Percentiles rank a stretch among this genome's conserved stretches.
Conservation (phyloP, 805 yeast species). For the Candida maesae region DNA sequence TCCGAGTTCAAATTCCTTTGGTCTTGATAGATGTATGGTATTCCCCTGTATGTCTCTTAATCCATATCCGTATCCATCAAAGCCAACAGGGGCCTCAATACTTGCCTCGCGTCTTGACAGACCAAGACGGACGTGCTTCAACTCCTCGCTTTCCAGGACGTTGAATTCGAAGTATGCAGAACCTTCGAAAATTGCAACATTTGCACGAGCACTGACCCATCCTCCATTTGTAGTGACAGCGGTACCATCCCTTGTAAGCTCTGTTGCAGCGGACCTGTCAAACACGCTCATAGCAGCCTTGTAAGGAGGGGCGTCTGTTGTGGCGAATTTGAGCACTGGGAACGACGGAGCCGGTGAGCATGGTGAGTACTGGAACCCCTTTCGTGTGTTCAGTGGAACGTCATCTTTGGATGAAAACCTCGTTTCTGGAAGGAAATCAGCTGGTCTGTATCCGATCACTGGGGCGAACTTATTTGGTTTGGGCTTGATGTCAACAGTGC, state of each 20-base stretch:
- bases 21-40: conserved; percentile 70
- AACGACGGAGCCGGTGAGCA: conserved; percentile 69
- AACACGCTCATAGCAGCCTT: conserved; percentile 53
- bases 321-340: conserved; percentile 54
- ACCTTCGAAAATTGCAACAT: conserved; percentile 76
- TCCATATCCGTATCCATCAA: conserved; percentile 92
- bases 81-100: conserved; percentile 93
- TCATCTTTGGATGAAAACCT: conserved; percentile 58
- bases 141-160: conserved; percentile 38
- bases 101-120: conserved; percentile 82
- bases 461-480: conserved; percentile 24
- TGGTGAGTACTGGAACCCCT: conserved; percentile 78
- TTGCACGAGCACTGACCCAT: conserved; percentile 76
- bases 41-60: conserved; percentile 76
- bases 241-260: conserved; percentile 34
- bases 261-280: conserved; percentile 64
- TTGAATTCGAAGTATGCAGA: conserved; percentile 74
- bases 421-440: conserved; percentile 18
- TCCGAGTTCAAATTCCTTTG: conserved; percentile 46
- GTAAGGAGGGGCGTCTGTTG: conserved; percentile 72
- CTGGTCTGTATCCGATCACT: conserved; percentile 20
- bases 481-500: neutral
- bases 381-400: conserved; percentile 62
- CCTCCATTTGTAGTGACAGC: conserved; percentile 62
- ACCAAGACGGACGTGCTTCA: conserved; percentile 74